Percentiles rank a stretch among this genome's conserved stretches.
These are phyloP conservation scores for Handroanthus guayacan DNA, from an alignment of 257 asterid genomes.

Conservation along the genomic window DNA sequence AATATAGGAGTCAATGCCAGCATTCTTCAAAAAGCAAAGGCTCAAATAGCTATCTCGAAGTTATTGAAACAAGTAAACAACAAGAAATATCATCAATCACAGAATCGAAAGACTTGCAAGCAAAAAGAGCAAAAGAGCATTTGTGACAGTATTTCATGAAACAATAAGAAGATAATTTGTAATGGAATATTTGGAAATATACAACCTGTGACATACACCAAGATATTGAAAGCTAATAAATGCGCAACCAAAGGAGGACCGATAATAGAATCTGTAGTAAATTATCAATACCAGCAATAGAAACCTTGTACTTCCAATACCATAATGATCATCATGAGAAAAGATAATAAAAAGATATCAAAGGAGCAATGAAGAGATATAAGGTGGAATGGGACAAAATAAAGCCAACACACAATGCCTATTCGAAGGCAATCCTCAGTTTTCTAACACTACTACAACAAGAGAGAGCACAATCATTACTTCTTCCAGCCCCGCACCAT, in stretches of 20 bases:
- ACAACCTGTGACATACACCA: neutral
- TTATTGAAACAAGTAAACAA: neutral
- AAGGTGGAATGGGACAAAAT: slow-evolving; percentile 7
- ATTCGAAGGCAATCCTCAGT: neutral
- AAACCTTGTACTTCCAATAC: neutral
- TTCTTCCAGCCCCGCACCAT: neutral
- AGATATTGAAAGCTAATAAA: neutral
- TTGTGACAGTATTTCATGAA: slow-evolving; percentile 1
- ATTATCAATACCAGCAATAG: neutral
- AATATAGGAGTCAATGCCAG: too few relatives aligned
- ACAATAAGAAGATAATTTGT: neutral
- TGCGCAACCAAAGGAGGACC: neutral
- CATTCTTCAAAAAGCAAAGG: slow-evolving; percentile 99
- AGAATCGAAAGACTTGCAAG: neutral
- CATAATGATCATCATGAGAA: neutral
- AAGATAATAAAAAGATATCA: neutral
- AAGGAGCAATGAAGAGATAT: neutral
- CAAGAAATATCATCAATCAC: slow-evolving; percentile 3
- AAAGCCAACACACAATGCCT: neutral
- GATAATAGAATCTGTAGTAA: neutral
- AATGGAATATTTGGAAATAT: neutral
- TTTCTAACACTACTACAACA: slow-evolving; percentile 5
- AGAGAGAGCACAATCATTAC: neutral
- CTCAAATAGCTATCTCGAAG: slow-evolving; percentile 63
- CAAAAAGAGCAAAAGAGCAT: neutral